Evolutionary conservation across 106 monocot species (phyloP), one percentile per base, ranked within the genome.

Genomic region (Xerophyta viscosa): DNA sequence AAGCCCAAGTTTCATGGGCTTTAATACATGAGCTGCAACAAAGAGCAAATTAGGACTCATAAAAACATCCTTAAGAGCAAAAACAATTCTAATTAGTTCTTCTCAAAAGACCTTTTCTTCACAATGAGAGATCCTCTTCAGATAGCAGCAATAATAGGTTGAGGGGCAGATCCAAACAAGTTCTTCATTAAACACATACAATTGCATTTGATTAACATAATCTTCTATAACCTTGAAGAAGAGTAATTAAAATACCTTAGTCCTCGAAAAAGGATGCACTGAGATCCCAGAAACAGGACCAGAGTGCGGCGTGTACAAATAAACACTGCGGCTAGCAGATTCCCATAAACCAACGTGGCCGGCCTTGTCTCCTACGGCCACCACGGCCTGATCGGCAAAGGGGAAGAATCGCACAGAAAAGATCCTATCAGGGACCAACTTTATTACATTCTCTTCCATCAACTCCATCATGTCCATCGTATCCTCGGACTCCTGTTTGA

Each of bases 261-360:
- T 51, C 1, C 63, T 20, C 1, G 65, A 33, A 37, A 47, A 41
- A 6, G 71, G 68, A 24, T 85, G 91, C 6, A 71, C 26, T 0
- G 68, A 65, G 62, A 91, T 85, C 13, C 69, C 77, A 0, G 81
- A 77, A 44, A 91, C 63, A 12, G 77, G 74, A 42, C 56, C 48
- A 8, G 68, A 66, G 46, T 91, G 91, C 0, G 78, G 81, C 12
- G 55, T 24, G 63, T 71, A 91, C 14, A 62, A 24, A 47, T 70
- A 81, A 20, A 78, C 37, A 2, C 73, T 67, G 0, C 37, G 61
- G 14, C 37, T 57, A 24, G 22, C 37, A 61, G 60, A 74, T 41
- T 80, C 77, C 89, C 89, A 90, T 31, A 90, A 80, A 37, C 89
- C 84, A 2, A 90, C 24, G 29, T 77, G 27, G 25, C 89, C 89